Evolutionary conservation across 1,284 basidiomycete species (phyloP).

Genomic region (Cryptococcus sp.): DNA sequence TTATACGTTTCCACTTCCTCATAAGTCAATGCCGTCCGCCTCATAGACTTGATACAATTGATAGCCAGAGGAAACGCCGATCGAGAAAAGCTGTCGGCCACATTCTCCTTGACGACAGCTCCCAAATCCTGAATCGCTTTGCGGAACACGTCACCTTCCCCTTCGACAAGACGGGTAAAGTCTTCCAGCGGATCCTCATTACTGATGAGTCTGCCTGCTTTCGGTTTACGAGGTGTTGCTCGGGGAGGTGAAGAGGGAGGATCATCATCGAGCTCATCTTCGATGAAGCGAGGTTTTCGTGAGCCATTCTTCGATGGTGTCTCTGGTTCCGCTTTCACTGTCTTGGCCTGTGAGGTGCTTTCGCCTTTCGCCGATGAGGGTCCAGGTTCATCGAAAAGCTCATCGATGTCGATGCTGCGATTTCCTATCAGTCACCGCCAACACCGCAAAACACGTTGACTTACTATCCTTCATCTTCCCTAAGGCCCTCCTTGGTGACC

Average conservation of each 20-base stretch:
- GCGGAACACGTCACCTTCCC: conserved; percentile 70
- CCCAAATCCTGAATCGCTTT: conserved; percentile 74
- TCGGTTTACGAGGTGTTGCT: conserved; percentile 24
- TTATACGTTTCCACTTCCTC: conserved; percentile 54
- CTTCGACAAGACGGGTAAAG: conserved; percentile 67
- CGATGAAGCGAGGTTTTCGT: conserved; percentile 17
- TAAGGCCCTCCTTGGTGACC: conserved; percentile 55
- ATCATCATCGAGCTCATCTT: conserved; percentile 52
- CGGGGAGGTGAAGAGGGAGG: conserved; percentile 2
- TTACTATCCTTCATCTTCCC: conserved; percentile 48
- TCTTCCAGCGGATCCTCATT: conserved; percentile 71
- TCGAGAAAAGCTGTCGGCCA: conserved; percentile 67
- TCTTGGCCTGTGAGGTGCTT: neutral
- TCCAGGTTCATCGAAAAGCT: conserved; percentile 35
- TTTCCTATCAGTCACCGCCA: neutral
- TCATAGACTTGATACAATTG: conserved; percentile 68
- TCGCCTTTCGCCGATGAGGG: conserved; percentile 2
- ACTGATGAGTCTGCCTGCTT: conserved; percentile 60
- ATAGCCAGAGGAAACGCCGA: conserved; percentile 68
- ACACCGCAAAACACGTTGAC: conserved; percentile 8
- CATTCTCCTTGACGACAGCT: conserved; percentile 68
- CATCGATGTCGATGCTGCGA: conserved; percentile 51
- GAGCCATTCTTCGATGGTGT: conserved; percentile 6
- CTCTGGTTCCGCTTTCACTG: conserved; percentile 11
- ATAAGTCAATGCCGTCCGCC: conserved; percentile 63